Base-by-base conservation (phyloP, 345 rosid species). In the Linum tenue region DNA sequence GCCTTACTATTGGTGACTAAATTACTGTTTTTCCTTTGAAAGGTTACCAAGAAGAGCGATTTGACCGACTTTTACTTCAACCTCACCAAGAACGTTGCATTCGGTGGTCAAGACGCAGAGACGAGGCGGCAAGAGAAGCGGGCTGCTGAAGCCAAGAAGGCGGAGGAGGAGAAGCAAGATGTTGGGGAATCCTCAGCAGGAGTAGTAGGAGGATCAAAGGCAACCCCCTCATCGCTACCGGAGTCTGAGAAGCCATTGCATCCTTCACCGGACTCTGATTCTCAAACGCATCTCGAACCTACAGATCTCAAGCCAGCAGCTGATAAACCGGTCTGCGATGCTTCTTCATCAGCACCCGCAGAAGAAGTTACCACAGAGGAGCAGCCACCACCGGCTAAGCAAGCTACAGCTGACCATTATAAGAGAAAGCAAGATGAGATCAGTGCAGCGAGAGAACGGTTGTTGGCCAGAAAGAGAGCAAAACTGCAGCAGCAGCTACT, bases 41-140 rank as follows among this genome's bases (percentile, higher is more conserved):
- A 90, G 99, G 97, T 90, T 72, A 86, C 95, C 39, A 90, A 85
- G 86, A 94, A 94, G 83, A 84, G 68, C 7, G 92, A 88, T 70
- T 74, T 90, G 86, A 84, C 77, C 56, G 96, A 94, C 66, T 88
- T 94, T 71, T 88, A 94, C 78, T 83, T 88, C 80, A 85, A 84
- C 82, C 75, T 90, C 61, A 84, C 74, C 8, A 87, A 90, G 75
- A 90, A 90, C 65, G 88, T 90, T 15, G 99, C 95, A 0, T 87
- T 78, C 77, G 97, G 97, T 67, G 87, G 84, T 16, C 68, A 77
- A 35, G 85, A 78, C 36, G 3, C 38, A 0, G 73, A 74, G 60
- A 78, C 73, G 53, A 81, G 56, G 76, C 78, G 81, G 73, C 77
- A 73, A 67, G 80, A 83, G 79, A 80, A 22, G 53, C 74, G 72